Evolutionary conservation across 208 protist genomes (phyloP), one percentile per base, ranked within the genome.

Genomic region (Zelonia costaricensis): DNA sequence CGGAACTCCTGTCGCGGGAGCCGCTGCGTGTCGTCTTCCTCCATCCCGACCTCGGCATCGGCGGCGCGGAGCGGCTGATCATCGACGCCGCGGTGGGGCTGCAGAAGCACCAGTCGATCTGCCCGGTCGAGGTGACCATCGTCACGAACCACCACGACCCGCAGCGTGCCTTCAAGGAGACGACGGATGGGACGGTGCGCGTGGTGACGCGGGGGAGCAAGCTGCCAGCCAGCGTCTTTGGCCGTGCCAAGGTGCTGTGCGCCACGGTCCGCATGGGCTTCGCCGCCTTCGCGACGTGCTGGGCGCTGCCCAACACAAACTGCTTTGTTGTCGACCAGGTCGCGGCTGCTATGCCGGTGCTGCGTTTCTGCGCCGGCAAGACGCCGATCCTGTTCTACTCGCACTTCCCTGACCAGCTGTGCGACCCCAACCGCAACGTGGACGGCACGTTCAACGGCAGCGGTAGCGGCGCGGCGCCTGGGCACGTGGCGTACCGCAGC

Each of bases 11-110:
- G 23, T 35, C 56, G 12, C 5, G 3, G 8, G 65, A 72, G 49
- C 65, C 65, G 7, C 51, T 82, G 39, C 76, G 81, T 23, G 71
- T 99, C 1, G 79, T 90, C 13, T 98, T 99, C 64, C 51, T 99
- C 4, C 98, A 99, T 69, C 97, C 97, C 1, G 97, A 99, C 64
- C 79, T 99, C 3, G 95, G 95, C 36, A 95, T 99, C 60, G 98
- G 98, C 15, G 98, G 98, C 4, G 98, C 98, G 18, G 98, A 99
- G 80, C 80, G 98, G 16, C 86, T 99, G 7, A 84, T 99, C 23
- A 80, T 99, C 1, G 98, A 99, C 72, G 89, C 96, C 7, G 98
- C 94, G 0, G 31, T 98, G 1, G 96, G 84, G 7, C 63, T 99
- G 16, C 42, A 83, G 45, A 59, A 52, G 10, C 82, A 90, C 12